Percentiles rank a stretch among this genome's conserved stretches.
Conservation (phyloP, 345 rosid species). For the Dovyalis caffra region DNA sequence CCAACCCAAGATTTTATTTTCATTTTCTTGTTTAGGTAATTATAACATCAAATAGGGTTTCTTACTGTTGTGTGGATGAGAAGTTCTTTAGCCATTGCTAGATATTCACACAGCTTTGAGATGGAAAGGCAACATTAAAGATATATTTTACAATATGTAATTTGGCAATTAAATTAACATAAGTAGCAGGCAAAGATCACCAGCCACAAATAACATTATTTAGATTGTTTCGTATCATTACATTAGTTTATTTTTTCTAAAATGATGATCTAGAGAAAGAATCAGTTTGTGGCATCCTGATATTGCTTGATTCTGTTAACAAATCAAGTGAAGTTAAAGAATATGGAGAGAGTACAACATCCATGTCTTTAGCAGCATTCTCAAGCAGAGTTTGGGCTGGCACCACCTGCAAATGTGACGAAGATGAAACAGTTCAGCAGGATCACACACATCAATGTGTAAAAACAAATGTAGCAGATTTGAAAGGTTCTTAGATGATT, state of each 20-base stretch:
- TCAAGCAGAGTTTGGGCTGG: conserved; percentile 45
- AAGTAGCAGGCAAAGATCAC: too few species aligned
- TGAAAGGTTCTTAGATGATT: neutral
- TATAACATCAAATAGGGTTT: too few species aligned
- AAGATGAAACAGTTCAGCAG: neutral
- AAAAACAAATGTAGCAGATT: neutral
- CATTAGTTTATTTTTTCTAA: conserved; percentile 12
- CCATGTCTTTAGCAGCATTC: conserved; percentile 49
- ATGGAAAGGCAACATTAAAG: too few species aligned
- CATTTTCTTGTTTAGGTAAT: too few species aligned
- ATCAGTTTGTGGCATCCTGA: conserved; percentile 37
- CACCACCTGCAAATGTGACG: conserved; percentile 46
- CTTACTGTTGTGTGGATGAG: too few species aligned
- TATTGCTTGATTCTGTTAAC: conserved; percentile 42
- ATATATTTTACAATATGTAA: too few species aligned
- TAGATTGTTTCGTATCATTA: too few species aligned
- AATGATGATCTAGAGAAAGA: conserved; percentile 41
- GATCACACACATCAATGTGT: neutral
- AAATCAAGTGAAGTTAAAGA: conserved; percentile 77
- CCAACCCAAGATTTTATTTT: too few species aligned
- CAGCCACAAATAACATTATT: too few species aligned
- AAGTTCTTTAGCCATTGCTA: too few species aligned
- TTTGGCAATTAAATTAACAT: too few species aligned
- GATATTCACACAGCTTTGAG: too few species aligned
- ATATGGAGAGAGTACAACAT: conserved; percentile 49